Evolutionary conservation across 495 filamentous ascomycete genomes (phyloP), one percentile per base, ranked within the genome.

Genomic region (Mytilinidion resinicola): DNA sequence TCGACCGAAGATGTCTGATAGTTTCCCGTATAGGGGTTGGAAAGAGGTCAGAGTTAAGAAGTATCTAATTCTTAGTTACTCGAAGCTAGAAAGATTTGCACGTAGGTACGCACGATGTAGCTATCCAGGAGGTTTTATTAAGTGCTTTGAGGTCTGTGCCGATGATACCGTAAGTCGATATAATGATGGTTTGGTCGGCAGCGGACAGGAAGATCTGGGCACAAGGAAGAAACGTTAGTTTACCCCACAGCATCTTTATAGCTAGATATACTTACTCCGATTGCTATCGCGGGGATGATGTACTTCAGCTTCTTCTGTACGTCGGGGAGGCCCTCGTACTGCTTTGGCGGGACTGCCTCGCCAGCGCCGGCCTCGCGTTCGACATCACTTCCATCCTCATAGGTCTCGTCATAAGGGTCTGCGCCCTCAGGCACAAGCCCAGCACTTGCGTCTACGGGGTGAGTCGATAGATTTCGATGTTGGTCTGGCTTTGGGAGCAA

Each of bases 1-100:
- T n/a, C 89, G 81, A 12, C 87, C 86, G 71, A 92, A 93, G 47
- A 93, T 91, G 70, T 93, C 88, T 56, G 80, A 84, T 41, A 90
- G 66, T 65, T 87, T 88, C 34, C 88, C 89, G 66, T 90, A 92
- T 0, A 90, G 69, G 0, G 86, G 88, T 69, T 90, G 89, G 66
- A 91, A 91, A 36, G 82, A 84, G 3, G 88, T 88, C 51, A 88
- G 69, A 7, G 89, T 92, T 17, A 95, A 75, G 63, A 92, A 88
- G 68, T 85, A 86, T 51, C 71, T 73, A 51, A n/a, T 11, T 30
- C 10, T 35, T 53, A 38, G 34, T 20, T 38, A 35, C 47, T 57
- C 30, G 12, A 6, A 53, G 34, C 56, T 20, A 11, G 14, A 12
- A 38, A 4, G 9, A n/a, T 37, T 9, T 38, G 17, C 47, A n/a